Evolutionary conservation across 2,329 filamentous ascomycete species (phyloP).

Genomic region (Cladobotryum mycophilum): DNA sequence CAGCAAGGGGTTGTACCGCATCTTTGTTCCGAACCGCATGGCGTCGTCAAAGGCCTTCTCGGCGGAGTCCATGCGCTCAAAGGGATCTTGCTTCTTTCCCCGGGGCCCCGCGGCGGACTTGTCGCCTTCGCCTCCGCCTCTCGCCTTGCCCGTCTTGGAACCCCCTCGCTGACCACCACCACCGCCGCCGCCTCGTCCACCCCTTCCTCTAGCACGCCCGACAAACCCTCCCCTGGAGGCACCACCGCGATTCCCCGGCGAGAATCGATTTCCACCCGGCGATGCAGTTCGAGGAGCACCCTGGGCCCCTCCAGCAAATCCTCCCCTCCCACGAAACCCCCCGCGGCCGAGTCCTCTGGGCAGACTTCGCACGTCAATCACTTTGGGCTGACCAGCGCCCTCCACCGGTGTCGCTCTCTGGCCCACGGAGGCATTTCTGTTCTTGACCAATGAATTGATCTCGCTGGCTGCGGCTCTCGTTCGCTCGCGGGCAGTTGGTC

Average conservation of each 20-base stretch:
- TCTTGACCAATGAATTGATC: slow-evolving; percentile 26
- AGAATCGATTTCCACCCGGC: slow-evolving; percentile 14
- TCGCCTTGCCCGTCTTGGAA: slow-evolving; percentile 11
- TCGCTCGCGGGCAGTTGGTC: slow-evolving; percentile 23
- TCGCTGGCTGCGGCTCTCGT: slow-evolving; percentile 29
- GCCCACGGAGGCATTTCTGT: slow-evolving; percentile 9
- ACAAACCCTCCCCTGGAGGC: slow-evolving; percentile 17
- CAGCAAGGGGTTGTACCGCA: slow-evolving; percentile 28
- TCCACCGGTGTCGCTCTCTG: slow-evolving; percentile 1
- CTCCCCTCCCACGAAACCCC: slow-evolving; percentile 20
- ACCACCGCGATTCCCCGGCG: slow-evolving; percentile 10
- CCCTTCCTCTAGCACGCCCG: slow-evolving; percentile 14
- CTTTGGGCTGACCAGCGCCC: slow-evolving; percentile 21
- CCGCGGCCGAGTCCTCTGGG: slow-evolving; percentile 21
- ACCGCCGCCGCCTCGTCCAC: slow-evolving; percentile 11
- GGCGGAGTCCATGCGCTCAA: slow-evolving; percentile 24
- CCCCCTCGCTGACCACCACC: slow-evolving; percentile 14
- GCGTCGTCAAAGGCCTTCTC: slow-evolving; percentile 30
- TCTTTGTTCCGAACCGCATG: slow-evolving; percentile 29
- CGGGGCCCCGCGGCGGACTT: slow-evolving; percentile 9
- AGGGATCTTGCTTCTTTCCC: slow-evolving; percentile 19
- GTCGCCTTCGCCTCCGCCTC: slow-evolving; percentile 15
- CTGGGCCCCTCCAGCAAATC: slow-evolving; percentile 14
- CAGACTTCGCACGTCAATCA: slow-evolving; percentile 35
- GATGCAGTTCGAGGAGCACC: slow-evolving; percentile 5